Percentiles rank a stretch among this genome's conserved stretches.
Evolutionary conservation across 257 asterid species (phyloP).

Genomic region (Nicotiana noctiflora): DNA sequence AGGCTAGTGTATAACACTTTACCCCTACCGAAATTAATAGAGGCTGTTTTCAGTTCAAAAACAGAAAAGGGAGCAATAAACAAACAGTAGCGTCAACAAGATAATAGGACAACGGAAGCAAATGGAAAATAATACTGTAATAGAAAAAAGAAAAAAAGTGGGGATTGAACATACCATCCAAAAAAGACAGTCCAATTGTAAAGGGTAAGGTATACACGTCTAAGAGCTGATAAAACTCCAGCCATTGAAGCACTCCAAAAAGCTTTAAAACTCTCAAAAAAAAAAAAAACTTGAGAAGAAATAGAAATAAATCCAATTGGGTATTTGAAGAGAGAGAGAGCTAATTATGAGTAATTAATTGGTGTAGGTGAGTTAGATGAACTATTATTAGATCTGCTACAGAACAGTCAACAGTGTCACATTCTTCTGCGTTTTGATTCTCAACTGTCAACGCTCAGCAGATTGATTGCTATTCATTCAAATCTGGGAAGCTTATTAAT

Average conservation of each 20-base stretch:
- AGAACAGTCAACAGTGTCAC: too few species aligned
- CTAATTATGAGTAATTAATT: neutral
- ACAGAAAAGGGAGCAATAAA: too few species aligned
- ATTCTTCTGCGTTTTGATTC: too few species aligned
- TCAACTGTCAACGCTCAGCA: too few species aligned
- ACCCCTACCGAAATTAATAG: too few species aligned
- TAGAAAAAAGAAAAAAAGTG: neutral
- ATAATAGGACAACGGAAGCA: too few species aligned
- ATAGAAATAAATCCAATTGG: neutral
- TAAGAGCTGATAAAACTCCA: constrained; percentile 39
- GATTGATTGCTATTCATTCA: too few species aligned
- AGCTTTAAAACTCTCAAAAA: neutral
- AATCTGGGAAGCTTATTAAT: too few species aligned
- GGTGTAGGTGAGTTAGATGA: constrained; percentile 3
- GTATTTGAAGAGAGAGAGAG: neutral
- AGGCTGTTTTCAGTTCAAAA: too few species aligned
- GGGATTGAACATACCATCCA: constrained; percentile 55
- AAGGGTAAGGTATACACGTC: constrained; percentile 58
- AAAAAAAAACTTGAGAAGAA: neutral
- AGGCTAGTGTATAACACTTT: too few species aligned
- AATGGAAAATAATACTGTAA: neutral
- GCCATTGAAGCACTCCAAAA: constrained; percentile 37
- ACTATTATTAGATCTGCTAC: neutral
- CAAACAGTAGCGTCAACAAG: too few species aligned
- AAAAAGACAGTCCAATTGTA: constrained; percentile 76